A percentile compares a stretch with the other conserved stretches of the same genome.
Evolutionary conservation across 768 basidiomycete species (phyloP).

Genomic region (Leccinum ochraceum): DNA sequence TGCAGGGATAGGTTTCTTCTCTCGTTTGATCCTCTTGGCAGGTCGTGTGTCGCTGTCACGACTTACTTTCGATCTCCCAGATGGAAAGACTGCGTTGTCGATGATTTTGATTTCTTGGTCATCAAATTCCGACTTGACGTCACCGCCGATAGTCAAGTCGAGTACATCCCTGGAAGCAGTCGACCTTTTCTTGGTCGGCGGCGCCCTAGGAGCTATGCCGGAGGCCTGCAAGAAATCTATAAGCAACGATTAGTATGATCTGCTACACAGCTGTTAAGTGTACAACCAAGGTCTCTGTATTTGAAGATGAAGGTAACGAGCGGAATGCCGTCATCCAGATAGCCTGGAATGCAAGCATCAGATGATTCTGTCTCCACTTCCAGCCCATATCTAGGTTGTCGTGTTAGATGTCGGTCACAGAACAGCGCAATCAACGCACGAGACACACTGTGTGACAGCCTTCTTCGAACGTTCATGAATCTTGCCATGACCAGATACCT

Average conservation of each 20-base stretch:
- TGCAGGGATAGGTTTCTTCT: constrained; percentile 17
- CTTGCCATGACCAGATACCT: constrained; percentile 12
- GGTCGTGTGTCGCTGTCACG: constrained; percentile 8
- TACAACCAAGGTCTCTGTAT: constrained; percentile 31
- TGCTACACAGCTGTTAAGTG: background rate
- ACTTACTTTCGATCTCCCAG: constrained; percentile 9
- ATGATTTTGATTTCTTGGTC: constrained; percentile 11
- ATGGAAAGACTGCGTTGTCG: background rate
- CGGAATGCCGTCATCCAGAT: constrained; percentile 19
- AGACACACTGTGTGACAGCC: constrained; percentile 31
- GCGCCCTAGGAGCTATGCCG: constrained; percentile 25
- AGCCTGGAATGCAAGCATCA: background rate
- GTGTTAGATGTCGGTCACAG: background rate
- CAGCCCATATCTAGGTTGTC: constrained; percentile 23
- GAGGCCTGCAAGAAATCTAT: constrained; percentile 31
- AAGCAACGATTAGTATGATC: background rate
- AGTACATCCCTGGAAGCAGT: constrained; percentile 15
- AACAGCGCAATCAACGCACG: constrained; percentile 16
- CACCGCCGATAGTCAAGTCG: constrained; percentile 20
- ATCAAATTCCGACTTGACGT: constrained; percentile 13
- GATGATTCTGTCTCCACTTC: constrained; percentile 12
- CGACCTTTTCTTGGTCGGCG: constrained; percentile 1
- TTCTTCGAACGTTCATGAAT: constrained; percentile 35
- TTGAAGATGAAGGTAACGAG: constrained; percentile 32
- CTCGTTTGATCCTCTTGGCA: constrained; percentile 31